Base-by-base conservation (phyloP, 2,329 filamentous ascomycete species). In the Laburnicola sp. region DNA sequence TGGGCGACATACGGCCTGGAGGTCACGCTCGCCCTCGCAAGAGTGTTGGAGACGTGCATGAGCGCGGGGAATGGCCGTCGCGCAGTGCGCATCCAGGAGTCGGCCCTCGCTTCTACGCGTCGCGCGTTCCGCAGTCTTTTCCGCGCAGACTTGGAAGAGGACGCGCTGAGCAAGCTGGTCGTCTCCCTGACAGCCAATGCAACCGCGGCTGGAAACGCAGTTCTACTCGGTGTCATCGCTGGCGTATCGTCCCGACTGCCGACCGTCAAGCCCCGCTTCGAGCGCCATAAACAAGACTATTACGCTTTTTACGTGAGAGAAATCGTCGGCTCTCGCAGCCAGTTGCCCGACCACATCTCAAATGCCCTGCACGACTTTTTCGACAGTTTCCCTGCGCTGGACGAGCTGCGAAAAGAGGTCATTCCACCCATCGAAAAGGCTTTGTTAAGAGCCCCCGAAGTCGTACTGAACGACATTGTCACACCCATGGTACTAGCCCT, bases 341-440 rank as follows among this genome's bases (percentile, higher is more conserved):
- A 82, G 5, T 76, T 97, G 28, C 85, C 91, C 2, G 69, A 75
- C 27, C 88, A 96, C 68, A 78, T 96, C 50, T 84, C 88, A 2
- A 80, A 80, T 60, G 88, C 87, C 4, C 76, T 97, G 40, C 75
- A 79, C 43, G 91, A 97, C 69, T 97, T 97, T 76, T 96, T 97
- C 70, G 73, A 76, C 11, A 82, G 80, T 28, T 97, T 93, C 67
- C 80, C 88, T 32, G 86, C 83, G 0, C 69, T 83, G 11, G 86
- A 91, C 23, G 91, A 97, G 58, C 70, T 97, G 27, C 82, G 84
- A 46, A 87, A 84, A 57, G 84, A 93, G 37, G 68, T 97, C 28
- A 79, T 95, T 23, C 90, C 92, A 6, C 79, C 91, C 0, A 77
- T 97, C 10, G 94, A 99, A 68, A 97, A 96, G 75, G 86, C 89